Conservation (phyloP, 768 basidiomycete species). For the Trametes coccinea region DNA sequence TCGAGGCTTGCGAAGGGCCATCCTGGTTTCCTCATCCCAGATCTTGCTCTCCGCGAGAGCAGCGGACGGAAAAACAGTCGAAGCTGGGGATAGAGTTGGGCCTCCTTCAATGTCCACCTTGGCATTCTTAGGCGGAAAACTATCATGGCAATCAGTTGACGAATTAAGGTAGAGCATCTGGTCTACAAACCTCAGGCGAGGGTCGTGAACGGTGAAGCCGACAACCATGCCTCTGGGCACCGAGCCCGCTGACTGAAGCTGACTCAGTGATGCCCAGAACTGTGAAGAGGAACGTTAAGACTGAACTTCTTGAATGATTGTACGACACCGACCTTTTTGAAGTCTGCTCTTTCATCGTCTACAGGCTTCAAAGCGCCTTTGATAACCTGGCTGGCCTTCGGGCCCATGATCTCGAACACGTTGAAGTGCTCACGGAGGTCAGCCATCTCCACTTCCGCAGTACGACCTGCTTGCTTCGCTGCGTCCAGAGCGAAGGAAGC, state of each 20-base stretch:
- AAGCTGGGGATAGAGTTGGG: slow-evolving; percentile 31
- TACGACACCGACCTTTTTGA: slow-evolving; percentile 50
- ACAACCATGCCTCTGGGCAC: slow-evolving; percentile 75
- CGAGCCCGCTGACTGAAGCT: slow-evolving; percentile 64
- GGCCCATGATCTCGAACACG: slow-evolving; percentile 89
- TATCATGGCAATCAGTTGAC: slow-evolving; percentile 29
- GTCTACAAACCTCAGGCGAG: slow-evolving; percentile 70
- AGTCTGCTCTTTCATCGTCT: slow-evolving; percentile 51
- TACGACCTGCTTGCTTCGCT: slow-evolving; percentile 24
- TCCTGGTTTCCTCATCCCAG: slow-evolving; percentile 66
- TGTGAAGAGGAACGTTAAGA: no score
- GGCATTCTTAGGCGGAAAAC: slow-evolving; percentile 84
- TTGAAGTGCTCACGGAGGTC: slow-evolving; percentile 74
- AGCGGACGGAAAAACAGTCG: slow-evolving; percentile 53
- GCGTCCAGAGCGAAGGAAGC: slow-evolving; percentile 50
- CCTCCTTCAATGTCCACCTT: slow-evolving; percentile 40
- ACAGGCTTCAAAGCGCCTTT: slow-evolving; percentile 60
- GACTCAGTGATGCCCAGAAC: slow-evolving; percentile 68
- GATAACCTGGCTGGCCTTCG: slow-evolving; percentile 47
- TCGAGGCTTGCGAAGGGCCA: slow-evolving; percentile 54
- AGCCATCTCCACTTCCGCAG: slow-evolving; percentile 57
- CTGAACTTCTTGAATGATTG: no score
- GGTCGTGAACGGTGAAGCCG: slow-evolving; percentile 82
- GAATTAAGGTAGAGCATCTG: background rate
- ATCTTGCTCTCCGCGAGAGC: slow-evolving; percentile 65